Evolutionary conservation across 1,284 basidiomycete genomes (phyloP), one percentile per base, ranked within the genome.

Genomic region (Omphalotus olearius): DNA sequence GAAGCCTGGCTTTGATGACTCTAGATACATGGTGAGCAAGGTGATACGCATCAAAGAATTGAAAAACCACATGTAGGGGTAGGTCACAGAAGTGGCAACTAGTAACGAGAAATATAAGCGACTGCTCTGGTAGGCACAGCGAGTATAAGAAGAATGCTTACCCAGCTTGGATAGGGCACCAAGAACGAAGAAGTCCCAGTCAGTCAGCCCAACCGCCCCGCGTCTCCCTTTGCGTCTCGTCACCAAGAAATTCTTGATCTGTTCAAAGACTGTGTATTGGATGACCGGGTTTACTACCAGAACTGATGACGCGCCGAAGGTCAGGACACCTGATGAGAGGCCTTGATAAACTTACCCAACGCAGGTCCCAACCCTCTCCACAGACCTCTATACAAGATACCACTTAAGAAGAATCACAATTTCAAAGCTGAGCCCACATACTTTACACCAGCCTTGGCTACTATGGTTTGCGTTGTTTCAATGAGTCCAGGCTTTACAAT

Each of bases 281-380:
- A 99, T 77, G 33, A 99, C 91, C 6, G 97, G 97, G 69, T 99
- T 99, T 62, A 94, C 82, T 60, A 98, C 95, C 41, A 46, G 30
- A 42, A 51, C 26, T 42, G 26, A 36, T 45, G 6, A 33, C 3
- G 5, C 6, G 18, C 4, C 16, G 10, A 26, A 13, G 25, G 20
- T 30, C 10, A 38, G 3, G 6, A 23, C 16, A 6, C 11, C 13
- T 17, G 20, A 17, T 10, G 26, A 38, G 45, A 7, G 10, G 47
- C 45, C 16, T 26, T 39, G 5, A 99, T 78, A 33, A 95, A 20
- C n/a, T n/a, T 11, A 40, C 46, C 80, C 47, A 99, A 75, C 14
- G 96, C 95, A 2, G 97, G 95, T 0, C 94, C 93, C 38, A 99
- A 81, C n/a, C 97, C 97, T 49, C 93, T 80, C 89, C 91, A 98